Base-by-base conservation (phyloP, 495 filamentous ascomycete genomes). In the Neurospora cerealis region DNA sequence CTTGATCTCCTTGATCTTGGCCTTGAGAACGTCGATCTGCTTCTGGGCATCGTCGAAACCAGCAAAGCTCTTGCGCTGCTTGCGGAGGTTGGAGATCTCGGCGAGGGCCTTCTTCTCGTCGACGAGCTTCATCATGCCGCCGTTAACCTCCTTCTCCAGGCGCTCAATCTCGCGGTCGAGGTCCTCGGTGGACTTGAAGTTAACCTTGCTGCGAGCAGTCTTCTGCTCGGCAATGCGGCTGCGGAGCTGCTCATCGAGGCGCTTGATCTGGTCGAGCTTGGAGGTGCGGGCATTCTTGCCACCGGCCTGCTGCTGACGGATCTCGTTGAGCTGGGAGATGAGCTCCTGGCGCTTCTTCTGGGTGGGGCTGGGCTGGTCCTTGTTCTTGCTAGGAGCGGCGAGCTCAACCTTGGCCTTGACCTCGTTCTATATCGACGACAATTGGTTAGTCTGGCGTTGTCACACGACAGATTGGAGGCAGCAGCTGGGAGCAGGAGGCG, bases 101-200 rank as follows among this genome's bases (percentile, higher is more conserved):
- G 87, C 82, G 1, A 98, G 86, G 6, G 94, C 92, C 87, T 97
- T 98, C 87, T 93, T 95, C 89, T 98, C 96, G 74, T 98, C 96
- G 5, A 98, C 96, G 72, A 99, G 82, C 78, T 93, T 96, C 91
- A 98, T 92, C 75, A 87, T 92, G 66, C 95, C 93, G 69, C 89
- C 87, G 81, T 96, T 92, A 73, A 98, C 94, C 73, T 93, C 87
- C 82, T 90, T 90, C 72, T 97, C 93, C 69, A 97, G 89, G 19
- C 85, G 86, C 39, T 89, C 85, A 76, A 99, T 95, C 80, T 93
- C 89, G 28, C 85, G 86, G 81, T 98, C 94, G 70, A 98, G 83
- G 48, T 98, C 96, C 42, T 95, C 95, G 70, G 92, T 88, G 74
- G 84, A 92, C 88, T 94, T 97, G 88, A 91, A 98, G 32, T 87